Conservation (phyloP, 768 basidiomycete species). For the Rhodotorula babjevae region DNA sequence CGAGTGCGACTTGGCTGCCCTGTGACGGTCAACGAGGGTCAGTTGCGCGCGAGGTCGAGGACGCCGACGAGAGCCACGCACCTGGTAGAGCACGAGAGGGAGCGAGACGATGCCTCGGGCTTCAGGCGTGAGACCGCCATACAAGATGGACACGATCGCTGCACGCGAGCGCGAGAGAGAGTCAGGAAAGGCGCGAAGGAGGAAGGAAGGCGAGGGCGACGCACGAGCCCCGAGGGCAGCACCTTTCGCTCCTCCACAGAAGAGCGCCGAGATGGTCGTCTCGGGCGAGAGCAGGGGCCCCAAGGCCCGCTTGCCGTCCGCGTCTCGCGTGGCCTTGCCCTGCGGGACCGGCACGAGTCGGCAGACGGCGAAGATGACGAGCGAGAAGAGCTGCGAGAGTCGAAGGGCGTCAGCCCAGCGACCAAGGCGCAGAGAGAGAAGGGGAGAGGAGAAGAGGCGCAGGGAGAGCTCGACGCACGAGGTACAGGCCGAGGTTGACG, state of each 20-base stretch:
- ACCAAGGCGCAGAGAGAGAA: neutral
- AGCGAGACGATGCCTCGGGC: constrained; percentile 40
- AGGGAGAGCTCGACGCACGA: neutral
- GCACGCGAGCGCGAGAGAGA: neutral
- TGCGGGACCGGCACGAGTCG: constrained; percentile 9
- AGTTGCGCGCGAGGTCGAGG: constrained; percentile 34
- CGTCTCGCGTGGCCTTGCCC: neutral
- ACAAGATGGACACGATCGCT: constrained; percentile 40
- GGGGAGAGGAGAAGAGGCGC: too few species aligned
- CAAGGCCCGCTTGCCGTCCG: neutral
- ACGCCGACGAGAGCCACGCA: constrained; percentile 41
- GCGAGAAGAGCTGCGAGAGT: neutral
- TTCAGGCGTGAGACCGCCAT: constrained; percentile 35
- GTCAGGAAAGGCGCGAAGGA: too few species aligned
- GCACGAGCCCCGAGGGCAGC: constrained; percentile 28
- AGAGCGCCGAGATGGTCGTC: constrained; percentile 19
- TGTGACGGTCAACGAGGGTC: neutral
- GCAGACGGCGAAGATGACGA: constrained; percentile 22
- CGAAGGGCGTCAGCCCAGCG: neutral
- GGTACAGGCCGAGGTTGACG: constrained; percentile 13
- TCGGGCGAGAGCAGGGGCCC: constrained; percentile 14
- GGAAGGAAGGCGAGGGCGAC: neutral
- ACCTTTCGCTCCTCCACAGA: constrained; percentile 31
- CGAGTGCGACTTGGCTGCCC: neutral
- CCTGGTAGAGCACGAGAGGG: constrained; percentile 45